Percentiles rank a stretch among this genome's conserved stretches.
These are phyloP conservation scores for Colletotrichum euphorbiae DNA, from an alignment of 2,329 filamentous ascomycete species.

Conservation along the genomic window DNA sequence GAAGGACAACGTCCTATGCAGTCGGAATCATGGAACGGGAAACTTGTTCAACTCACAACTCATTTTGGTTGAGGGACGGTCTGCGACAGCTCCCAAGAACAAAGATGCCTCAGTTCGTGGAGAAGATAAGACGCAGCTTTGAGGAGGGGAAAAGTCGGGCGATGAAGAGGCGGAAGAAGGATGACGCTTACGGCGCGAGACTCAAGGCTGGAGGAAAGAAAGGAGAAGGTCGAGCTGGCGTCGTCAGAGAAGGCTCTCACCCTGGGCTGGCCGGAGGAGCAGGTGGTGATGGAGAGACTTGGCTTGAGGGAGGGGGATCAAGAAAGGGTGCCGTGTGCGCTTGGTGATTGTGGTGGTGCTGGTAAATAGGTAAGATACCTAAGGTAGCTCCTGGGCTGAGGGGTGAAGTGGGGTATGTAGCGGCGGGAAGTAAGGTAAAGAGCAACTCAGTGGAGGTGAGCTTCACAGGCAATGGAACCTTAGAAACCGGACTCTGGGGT, in stretches of 20 bases:
- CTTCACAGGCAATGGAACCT: slow-evolving; percentile 32
- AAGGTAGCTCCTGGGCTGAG: slow-evolving; percentile 17
- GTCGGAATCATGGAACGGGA: background rate
- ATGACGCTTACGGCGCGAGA: slow-evolving; percentile 15
- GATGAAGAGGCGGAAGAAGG: slow-evolving; percentile 30
- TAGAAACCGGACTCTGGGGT: slow-evolving; percentile 5
- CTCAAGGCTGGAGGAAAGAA: slow-evolving; percentile 27
- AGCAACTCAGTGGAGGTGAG: slow-evolving; percentile 19
- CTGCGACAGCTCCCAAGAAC: background rate
- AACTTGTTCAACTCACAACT: slow-evolving; percentile 51
- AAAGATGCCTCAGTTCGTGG: background rate
- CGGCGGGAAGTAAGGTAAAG: slow-evolving; percentile 19
- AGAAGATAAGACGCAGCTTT: slow-evolving; percentile 23
- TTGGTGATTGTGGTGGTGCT: slow-evolving; percentile 12
- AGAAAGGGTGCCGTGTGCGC: slow-evolving; percentile 16
- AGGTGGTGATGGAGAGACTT: slow-evolving; percentile 39
- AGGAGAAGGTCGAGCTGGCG: slow-evolving; percentile 24
- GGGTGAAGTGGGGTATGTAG: slow-evolving; percentile 40
- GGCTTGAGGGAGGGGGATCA: slow-evolving; percentile 23
- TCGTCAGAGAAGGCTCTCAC: slow-evolving; percentile 33
- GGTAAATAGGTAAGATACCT: background rate
- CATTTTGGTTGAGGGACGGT: slow-evolving; percentile 46
- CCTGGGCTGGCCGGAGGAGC: slow-evolving; percentile 32
- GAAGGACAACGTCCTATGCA: background rate
- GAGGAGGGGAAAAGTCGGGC: slow-evolving; percentile 24